phyloP scores from a whole-genome alignment of 2,329 filamentous ascomycete genomes.

The Rosellinia necatrix region DNA sequence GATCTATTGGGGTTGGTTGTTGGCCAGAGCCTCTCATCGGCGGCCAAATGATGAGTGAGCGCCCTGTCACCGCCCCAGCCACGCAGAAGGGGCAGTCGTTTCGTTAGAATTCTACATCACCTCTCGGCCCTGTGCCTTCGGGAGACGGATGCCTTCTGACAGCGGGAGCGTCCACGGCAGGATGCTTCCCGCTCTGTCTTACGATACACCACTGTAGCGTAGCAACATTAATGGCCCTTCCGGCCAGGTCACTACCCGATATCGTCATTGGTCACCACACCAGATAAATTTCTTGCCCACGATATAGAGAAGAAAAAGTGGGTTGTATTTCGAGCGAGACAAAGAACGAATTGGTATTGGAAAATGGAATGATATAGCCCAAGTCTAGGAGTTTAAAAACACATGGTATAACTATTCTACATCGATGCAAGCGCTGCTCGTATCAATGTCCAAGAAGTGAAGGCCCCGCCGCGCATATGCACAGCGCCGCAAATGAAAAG shows the following conservation, averaged over 20 bases:
- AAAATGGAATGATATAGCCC: not conserved
- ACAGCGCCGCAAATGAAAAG: slow-evolving; percentile 5
- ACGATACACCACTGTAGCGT: slow-evolving; percentile 33
- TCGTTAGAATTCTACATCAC: not conserved
- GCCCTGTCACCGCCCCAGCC: not conserved
- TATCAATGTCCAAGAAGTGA: slow-evolving; percentile 22
- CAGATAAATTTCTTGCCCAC: slow-evolving; percentile 10
- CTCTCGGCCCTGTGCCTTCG: slow-evolving; percentile 28
- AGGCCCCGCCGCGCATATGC: slow-evolving; percentile 18
- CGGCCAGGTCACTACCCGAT: slow-evolving; percentile 30
- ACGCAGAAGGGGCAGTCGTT: not conserved
- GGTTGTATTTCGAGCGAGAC: slow-evolving; percentile 28
- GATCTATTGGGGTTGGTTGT: slow-evolving; percentile 1
- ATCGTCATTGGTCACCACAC: slow-evolving; percentile 26
- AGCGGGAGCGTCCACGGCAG: slow-evolving; percentile 32
- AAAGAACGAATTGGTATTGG: not conserved
- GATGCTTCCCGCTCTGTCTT: slow-evolving; percentile 35
- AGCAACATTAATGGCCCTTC: slow-evolving; percentile 20
- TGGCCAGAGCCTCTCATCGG: slow-evolving; percentile 20
- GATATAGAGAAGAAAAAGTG: slow-evolving; percentile 1
- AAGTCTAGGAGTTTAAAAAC: not conserved
- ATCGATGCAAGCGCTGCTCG: slow-evolving; percentile 16
- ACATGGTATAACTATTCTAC: slow-evolving; percentile 7
- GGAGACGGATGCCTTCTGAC: slow-evolving; percentile 33
- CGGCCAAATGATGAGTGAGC: no score